Base-by-base conservation (phyloP, 2,329 filamentous ascomycete species). In the Podosphaera leucotricha region DNA sequence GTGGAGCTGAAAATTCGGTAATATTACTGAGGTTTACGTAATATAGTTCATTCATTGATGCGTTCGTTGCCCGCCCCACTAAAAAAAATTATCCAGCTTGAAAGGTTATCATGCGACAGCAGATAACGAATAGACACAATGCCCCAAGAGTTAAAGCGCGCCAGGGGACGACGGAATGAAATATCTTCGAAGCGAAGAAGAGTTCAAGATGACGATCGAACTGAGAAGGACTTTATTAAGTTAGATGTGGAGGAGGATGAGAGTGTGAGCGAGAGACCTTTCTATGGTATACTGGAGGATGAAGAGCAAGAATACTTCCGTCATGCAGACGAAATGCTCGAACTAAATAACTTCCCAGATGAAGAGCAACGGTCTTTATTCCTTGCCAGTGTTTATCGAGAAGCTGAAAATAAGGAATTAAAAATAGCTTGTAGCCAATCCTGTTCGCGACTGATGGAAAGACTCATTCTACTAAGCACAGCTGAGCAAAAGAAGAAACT, bases 221-320 rank as follows among this genome's bases (percentile, higher is more conserved):
- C 52, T 16, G 46, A 51, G 22, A 41, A 48, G 26, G 52, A 55
- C 36, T 40, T 44, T 11, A 48, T 45, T 6, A 41, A 46, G 5
- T 50, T 55, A 41, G 51, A 53, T 45, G 46, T 47, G 8, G 46
- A 48, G 16, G 53, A 48, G 39, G 50, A 49, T 11, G 46, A 44
- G 19, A 49, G 46, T 26, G 46, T 44, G 11, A 47, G 43, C 10
- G 55, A 57, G 20, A 46, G 56, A 15, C 57, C 57, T 7, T 98
- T 93, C 65, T 95, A 92, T 55, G 90, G 90, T 50, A 77, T 94
- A 67, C 76, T 98, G 21, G 80, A 84, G 54, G 79, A 92, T 44
- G 75, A 92, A 52, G 90, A 98, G 65, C 84, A 93, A 58, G 86
- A 94, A 60, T 94, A 94, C 61, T 98, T 95, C 61, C 79, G 82